Evolutionary conservation across 2,329 filamentous ascomycete genomes (phyloP).

Genomic region (Ophiostoma novo-ulmi): DNA sequence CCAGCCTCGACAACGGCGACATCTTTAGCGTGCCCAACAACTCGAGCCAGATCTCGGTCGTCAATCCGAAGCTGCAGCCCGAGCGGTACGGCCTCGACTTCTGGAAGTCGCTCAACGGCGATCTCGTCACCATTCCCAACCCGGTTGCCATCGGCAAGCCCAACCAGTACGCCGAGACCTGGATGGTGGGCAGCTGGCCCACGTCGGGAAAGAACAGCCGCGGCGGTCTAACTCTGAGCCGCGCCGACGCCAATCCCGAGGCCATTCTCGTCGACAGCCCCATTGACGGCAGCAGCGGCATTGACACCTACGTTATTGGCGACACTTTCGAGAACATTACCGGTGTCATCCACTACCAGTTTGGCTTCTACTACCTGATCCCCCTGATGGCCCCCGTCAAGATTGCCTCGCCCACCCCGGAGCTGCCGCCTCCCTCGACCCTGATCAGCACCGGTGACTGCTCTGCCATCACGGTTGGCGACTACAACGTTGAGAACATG

Average conservation of each 20-base stretch:
- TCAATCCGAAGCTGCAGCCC: constrained; percentile 58
- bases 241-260: constrained; percentile 63
- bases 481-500: constrained; percentile 69
- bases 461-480: constrained; percentile 56
- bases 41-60: constrained; percentile 49
- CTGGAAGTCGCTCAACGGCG: constrained; percentile 64
- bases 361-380: constrained; percentile 64
- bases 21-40: constrained; percentile 63
- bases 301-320: constrained; percentile 56
- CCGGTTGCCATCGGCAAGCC: constrained; percentile 55
- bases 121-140: constrained; percentile 59
- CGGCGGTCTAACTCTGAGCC: constrained; percentile 59
- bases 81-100: constrained; percentile 63
- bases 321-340: constrained; percentile 62
- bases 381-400: constrained; percentile 52
- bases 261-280: constrained; percentile 60
- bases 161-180: constrained; percentile 62
- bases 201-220: constrained; percentile 58
- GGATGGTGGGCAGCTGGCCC: constrained; percentile 62
- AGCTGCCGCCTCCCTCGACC: constrained; percentile 46
- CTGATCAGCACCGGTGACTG: constrained; percentile 54
- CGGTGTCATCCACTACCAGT: constrained; percentile 60
- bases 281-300: constrained; percentile 60
- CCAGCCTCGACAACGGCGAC: constrained; percentile 58
- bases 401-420: constrained; percentile 43